These are phyloP conservation scores for Eucalyptus grandis DNA, from an alignment of 345 rosid species.

Conservation along the genomic window DNA sequence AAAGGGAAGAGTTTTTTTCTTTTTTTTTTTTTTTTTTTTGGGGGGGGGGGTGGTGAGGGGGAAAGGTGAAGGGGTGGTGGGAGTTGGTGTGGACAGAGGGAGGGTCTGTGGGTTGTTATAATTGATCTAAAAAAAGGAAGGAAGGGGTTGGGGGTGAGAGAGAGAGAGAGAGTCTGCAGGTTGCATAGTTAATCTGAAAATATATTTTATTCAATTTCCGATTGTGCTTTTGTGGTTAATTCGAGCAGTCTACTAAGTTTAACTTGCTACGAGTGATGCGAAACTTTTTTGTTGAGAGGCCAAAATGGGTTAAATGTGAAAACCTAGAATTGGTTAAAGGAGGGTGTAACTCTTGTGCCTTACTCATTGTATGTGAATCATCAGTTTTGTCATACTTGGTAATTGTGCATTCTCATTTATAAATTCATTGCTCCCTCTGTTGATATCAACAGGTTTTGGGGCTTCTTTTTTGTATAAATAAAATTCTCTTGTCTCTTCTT, in stretches of 20 bases:
- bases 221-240: background rate
- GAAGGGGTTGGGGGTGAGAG: background rate
- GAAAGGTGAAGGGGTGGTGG: background rate
- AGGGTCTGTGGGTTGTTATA: background rate
- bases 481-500: background rate
- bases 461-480: background rate
- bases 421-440: background rate
- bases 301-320: background rate
- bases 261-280: background rate
- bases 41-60: background rate
- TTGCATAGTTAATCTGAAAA: background rate
- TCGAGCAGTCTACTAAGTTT: background rate
- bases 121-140: background rate
- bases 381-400: background rate
- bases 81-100: background rate
- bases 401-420: background rate
- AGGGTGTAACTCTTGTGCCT: background rate
- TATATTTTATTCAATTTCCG: background rate
- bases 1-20: background rate
- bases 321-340: background rate
- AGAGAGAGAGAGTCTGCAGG: background rate
- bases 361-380: background rate
- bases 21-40: too few relatives aligned
- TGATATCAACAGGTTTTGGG: background rate
- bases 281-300: background rate